Base-by-base conservation (phyloP, 139 green algal species). In the Zygnema circumcarinatum region DNA sequence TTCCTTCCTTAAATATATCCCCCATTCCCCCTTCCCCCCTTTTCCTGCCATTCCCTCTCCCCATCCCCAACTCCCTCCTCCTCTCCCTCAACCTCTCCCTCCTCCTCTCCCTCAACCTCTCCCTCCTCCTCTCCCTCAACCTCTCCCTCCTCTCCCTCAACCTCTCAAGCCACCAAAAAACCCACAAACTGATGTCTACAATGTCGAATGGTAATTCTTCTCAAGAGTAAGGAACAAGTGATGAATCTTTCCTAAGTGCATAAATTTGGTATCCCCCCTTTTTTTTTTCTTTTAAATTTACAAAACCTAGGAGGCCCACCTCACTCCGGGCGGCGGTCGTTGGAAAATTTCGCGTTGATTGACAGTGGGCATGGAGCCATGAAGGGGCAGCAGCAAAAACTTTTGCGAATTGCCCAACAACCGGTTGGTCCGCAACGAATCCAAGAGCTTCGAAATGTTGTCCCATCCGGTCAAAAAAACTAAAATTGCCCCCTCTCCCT, bases 11-110 rank as follows among this genome's bases (percentile, higher is more conserved):
- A n/a, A 62, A 62, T 62, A 62, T 62, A 16, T 62, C 47, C 98
- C 79, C 93, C 93, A 2, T 95, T 90, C 1, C 96, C 96, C 1
- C 87, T 93, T 93, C 98, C 96, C 40, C 98, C 94, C 40, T 98
- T 96, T 68, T 93, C 69, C 69, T 78, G 16, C 36, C 39, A 56
- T 11, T 78, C 36, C 39, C 16, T 11, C 11, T 11, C 69, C 69
- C 95, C 62, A 98, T 98, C 42, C 95, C 98, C 86, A 98, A 94
- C 16, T 16, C 7, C 47, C 16, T 16, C 7, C 47, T 16, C 47
- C 16, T 16, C 7, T 62, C 47, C 47, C 76, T 91, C 95, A 0
- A 95, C 98, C 92, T 98, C 96, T 1, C 96, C 96, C 75, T 98
- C 95, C 88, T 62, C 47, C 47, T 98, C 98, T 16, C 47, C 47